These are phyloP conservation scores for Lophiotrema nucula DNA, from an alignment of 495 filamentous ascomycete genomes.

Conservation along the genomic window DNA sequence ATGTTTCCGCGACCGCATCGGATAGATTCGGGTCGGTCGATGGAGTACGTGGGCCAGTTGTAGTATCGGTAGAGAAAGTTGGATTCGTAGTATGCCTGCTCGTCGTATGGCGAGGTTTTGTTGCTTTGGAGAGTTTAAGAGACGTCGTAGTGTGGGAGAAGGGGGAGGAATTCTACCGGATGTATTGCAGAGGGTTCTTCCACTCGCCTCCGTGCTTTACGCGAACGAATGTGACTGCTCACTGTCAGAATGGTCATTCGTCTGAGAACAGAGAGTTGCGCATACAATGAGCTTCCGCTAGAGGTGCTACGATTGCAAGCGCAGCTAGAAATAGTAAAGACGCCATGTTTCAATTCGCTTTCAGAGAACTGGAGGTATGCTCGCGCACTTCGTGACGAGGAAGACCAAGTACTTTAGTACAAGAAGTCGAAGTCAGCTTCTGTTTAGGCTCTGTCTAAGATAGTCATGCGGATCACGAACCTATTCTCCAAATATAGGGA, in stretches of 20 bases:
- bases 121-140: background rate
- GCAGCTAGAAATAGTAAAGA: background rate
- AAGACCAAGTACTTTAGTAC: background rate
- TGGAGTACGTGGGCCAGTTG: constrained; percentile 16
- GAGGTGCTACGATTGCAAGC: constrained; percentile 1
- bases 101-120: constrained; percentile 20
- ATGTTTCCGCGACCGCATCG: constrained; percentile 26
- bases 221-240: constrained; percentile 19
- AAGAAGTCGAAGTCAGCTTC: background rate
- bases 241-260: background rate
- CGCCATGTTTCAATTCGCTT: too few relatives aligned
- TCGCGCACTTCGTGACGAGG: too few relatives aligned
- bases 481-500: background rate
- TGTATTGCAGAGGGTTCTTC: constrained; percentile 13
- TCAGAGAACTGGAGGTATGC: too few relatives aligned
- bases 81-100: background rate
- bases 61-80: constrained; percentile 6
- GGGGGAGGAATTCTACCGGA: constrained; percentile 2
- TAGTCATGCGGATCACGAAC: background rate
- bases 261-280: background rate
- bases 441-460: background rate
- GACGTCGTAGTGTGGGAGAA: background rate
- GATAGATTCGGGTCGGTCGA: constrained; percentile 16
- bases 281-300: constrained; percentile 10
- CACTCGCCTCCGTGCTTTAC: constrained; percentile 3